These are phyloP conservation scores for Parathielavia hyrcaniae DNA, from an alignment of 495 filamentous ascomycete species.

Conservation along the genomic window DNA sequence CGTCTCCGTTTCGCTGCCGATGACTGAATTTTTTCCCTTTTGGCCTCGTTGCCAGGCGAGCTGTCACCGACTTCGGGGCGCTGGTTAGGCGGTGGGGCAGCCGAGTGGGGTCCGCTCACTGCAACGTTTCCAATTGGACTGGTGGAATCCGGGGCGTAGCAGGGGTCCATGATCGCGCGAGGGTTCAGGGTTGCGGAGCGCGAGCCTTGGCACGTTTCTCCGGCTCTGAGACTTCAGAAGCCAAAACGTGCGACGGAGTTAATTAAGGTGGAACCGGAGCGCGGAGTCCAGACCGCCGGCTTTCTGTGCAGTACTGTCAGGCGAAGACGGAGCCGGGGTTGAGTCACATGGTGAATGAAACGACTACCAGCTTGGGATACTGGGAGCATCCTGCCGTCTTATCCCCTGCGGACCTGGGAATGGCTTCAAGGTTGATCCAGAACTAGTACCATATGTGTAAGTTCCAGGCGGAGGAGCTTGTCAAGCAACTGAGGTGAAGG, in stretches of 20 bases:
- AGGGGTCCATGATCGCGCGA: neutral
- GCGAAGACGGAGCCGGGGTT: neutral
- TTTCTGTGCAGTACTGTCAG: neutral
- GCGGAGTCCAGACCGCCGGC: neutral
- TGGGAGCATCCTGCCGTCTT: too few relatives aligned
- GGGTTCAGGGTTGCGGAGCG: neutral
- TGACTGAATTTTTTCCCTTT: constrained; percentile 30
- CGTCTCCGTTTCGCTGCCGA: constrained; percentile 20
- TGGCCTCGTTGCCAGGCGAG: constrained; percentile 19
- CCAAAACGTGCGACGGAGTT: neutral
- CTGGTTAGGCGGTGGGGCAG: constrained; percentile 19
- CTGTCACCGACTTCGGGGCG: constrained; percentile 32
- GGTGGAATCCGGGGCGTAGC: constrained; percentile 19
- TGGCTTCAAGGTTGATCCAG: too few relatives aligned
- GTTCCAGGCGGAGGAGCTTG: too few relatives aligned
- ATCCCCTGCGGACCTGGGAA: too few relatives aligned
- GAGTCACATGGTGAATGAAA: constrained; percentile 3
- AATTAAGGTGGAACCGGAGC: neutral
- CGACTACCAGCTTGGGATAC: neutral
- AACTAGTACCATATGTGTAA: too few relatives aligned
- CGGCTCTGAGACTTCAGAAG: neutral
- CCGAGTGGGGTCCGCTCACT: constrained; percentile 16
- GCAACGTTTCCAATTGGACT: constrained; percentile 15
- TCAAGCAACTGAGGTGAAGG: too few relatives aligned
- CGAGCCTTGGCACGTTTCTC: neutral